Evolutionary conservation across 2,329 filamentous ascomycete species (phyloP), one percentile per base, ranked within the genome.

Genomic region (Fusarium fujikuroi): DNA sequence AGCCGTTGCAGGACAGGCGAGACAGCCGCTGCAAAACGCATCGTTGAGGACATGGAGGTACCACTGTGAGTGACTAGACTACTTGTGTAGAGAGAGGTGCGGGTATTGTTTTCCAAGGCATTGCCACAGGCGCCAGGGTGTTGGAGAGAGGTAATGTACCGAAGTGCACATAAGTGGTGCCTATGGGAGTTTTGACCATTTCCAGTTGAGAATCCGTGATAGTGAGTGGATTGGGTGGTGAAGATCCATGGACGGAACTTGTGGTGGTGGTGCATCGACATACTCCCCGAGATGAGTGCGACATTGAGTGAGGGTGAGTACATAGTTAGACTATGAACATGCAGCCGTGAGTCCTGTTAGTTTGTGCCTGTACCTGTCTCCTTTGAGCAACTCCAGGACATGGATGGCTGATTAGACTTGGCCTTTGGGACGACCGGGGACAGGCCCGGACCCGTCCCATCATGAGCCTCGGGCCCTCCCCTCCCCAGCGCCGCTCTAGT

Each of bases 21-120:
- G 63, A 67, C 70, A 73, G 66, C 66, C 70, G 60, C 70, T 70
- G 32, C 61, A 72, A 64, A 68, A 59, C 32, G 40, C 39, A 43
- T 37, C 28, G 21, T n/a, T 43, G 21, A 43, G 30, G 34, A 42
- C 40, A 66, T 49, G 63, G 42, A 67, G 30, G 50, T 39, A 49
- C 32, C 63, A 49, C 28, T 28, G 39, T 66, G 40, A 52, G 57
- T 42, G 40, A 64, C 44, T 52, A 36, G 23, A 43, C 21, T 49
- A 18, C 28, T 49, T n/a, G 47, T 21, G 32, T 37, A 57, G 10
- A 12, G 25, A 57, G 30, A 44, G 53, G 60, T 34, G 39, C 67
- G 67, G 60, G 30, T 70, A 70, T 59, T 28, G 28, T 66, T 70
- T 70, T 70, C 67, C 69, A 67, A 64, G 54, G n/a, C 37, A 44